These are phyloP conservation scores for Nitzschia sp. DNA, from an alignment of 108 stramenopile genomes.

Conservation along the genomic window DNA sequence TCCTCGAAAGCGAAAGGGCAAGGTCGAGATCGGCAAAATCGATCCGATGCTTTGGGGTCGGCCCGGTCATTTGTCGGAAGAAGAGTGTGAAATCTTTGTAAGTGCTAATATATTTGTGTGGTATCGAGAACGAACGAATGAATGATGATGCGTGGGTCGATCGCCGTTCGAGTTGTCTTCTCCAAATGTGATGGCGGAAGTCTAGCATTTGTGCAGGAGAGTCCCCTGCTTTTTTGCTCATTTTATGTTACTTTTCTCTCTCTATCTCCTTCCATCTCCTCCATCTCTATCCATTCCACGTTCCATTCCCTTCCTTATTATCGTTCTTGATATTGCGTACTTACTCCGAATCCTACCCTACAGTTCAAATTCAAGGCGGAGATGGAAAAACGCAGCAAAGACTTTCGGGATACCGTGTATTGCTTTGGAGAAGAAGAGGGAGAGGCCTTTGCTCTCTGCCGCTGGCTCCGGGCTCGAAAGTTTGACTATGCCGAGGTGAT, in stretches of 20 bases:
- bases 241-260: neutral
- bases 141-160: neutral
- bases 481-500: conserved; percentile 68
- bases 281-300: neutral
- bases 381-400: conserved; percentile 43
- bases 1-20: conserved; percentile 2
- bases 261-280: neutral
- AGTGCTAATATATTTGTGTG: conserved; percentile 18
- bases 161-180: neutral
- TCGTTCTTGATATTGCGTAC: neutral
- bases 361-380: conserved; percentile 56
- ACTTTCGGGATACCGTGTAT: conserved; percentile 52
- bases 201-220: neutral
- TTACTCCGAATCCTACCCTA: neutral
- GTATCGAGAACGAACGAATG: neutral
- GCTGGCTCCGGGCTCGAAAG: conserved; percentile 70
- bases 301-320: neutral
- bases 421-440: conserved; percentile 55
- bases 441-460: conserved; percentile 46
- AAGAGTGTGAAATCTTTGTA: conserved; percentile 46
- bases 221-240: neutral
- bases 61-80: conserved; percentile 54
- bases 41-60: conserved; percentile 51
- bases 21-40: conserved; percentile 8
- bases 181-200: neutral